Conservation (phyloP, 768 basidiomycete species). For the Lactarius psammicola region DNA sequence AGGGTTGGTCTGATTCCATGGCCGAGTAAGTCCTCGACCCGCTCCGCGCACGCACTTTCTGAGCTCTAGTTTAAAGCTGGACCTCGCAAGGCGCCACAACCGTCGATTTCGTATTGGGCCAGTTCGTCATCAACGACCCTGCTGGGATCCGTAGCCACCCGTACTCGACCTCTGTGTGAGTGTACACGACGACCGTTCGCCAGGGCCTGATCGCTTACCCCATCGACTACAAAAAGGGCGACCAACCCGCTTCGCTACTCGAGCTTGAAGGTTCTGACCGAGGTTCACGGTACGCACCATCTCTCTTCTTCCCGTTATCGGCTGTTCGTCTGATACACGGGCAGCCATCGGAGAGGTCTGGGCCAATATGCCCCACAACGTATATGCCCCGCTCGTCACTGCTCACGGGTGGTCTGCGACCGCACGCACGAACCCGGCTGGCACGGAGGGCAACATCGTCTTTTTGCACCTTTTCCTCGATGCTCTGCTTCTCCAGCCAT, state of each 20-base stretch:
- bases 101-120: slow-evolving; percentile 42
- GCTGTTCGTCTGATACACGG: background rate
- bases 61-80: slow-evolving; percentile 31
- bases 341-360: slow-evolving; percentile 58
- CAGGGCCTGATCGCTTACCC: slow-evolving; percentile 3
- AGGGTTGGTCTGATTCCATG: slow-evolving; percentile 63
- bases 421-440: slow-evolving; percentile 43
- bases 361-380: slow-evolving; percentile 45
- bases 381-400: slow-evolving; percentile 36
- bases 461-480: slow-evolving; percentile 54
- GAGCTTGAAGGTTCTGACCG: slow-evolving; percentile 38
- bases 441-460: slow-evolving; percentile 47
- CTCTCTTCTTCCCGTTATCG: background rate
- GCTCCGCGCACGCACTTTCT: slow-evolving; percentile 8
- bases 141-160: slow-evolving; percentile 56
- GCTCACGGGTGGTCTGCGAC: slow-evolving; percentile 35
- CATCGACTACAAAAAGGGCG: slow-evolving; percentile 17
- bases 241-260: slow-evolving; percentile 48
- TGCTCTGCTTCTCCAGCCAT: slow-evolving; percentile 46
- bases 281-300: slow-evolving; percentile 46
- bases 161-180: slow-evolving; percentile 54
- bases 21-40: slow-evolving; percentile 28
- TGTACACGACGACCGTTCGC: slow-evolving; percentile 34
- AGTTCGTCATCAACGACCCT: slow-evolving; percentile 52
- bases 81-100: slow-evolving; percentile 41